Base-by-base conservation (phyloP, 2,329 filamentous ascomycete genomes). In the Ophiosphaerella korrae region DNA sequence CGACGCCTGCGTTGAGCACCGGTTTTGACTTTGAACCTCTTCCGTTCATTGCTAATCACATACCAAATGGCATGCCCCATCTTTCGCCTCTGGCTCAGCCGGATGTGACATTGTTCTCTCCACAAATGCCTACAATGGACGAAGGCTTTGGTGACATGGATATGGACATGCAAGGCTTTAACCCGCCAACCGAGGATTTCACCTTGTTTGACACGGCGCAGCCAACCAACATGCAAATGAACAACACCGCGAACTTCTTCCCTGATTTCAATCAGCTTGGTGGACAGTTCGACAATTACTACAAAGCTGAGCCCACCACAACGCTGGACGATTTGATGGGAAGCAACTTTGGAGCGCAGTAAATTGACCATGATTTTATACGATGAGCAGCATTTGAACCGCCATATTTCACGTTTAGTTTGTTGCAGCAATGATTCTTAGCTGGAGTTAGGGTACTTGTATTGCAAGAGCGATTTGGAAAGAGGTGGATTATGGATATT, bases 31-130 rank as follows among this genome's bases (percentile, higher is more conserved):
- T 81, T 42, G 72, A 74, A 31, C 72, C 75, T 50, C 77, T 75
- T 16, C 72, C 58, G 56, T 73, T 71, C 52, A 48, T 53, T 9
- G 42, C 63, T 11, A 63, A 62, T 40, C 56, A 45, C 45, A 60
- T 59, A 29, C 48, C 60, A 24, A 53, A 57, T 23, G 59, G 64
- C 24, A 61, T 74, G 6, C 67, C 72, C 32, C 86, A 89, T 53
- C 82, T 90, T 54, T 91, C 88, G 3, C 87, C 88, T 7, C 79
- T 80, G 46, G 88, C 86, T 5, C 87, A 90, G 62, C 81, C 82
- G 32, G 86, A 88, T 52, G 77, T 85, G 1, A 88, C 89, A 76
- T 80, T 90, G 29, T 88, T 81, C 73, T 88, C 88, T 8, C 85
- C 88, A 41, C 80, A 80, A 36, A 86, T 86, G 74, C 73, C 72